Base-by-base conservation (phyloP, 306 rosid species). In the Medicago truncatula region DNA sequence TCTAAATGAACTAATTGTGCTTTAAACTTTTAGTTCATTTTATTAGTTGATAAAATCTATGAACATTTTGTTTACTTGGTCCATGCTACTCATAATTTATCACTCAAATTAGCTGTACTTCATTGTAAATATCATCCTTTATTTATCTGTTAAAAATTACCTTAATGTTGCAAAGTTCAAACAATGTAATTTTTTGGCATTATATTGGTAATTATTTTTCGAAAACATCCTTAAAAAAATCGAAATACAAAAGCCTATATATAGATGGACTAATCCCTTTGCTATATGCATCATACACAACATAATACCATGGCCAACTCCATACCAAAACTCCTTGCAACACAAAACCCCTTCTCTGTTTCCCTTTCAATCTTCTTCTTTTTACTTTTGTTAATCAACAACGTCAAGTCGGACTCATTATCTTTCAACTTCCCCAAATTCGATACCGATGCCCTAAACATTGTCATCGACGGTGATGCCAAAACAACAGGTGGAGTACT, bases 341-440 rank as follows among this genome's bases (percentile, higher is more conserved):
- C 69, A 9, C 49, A 62, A 63, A 64, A 18, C 23, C 18, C 15
- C 38, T 43, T n/a, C 16, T 21, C 38, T 31, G 6, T 38, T 39
- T 58, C 17, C 52, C 62, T 69, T 1, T n/a, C 7, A 14, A 31
- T 46, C 56, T 25, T 71, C 14, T 1, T 25, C 1, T 25, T 25
- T 25, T 25, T 25, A 2, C 58, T 81, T 21, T 10, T 40, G 14
- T 75, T 72, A 38, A 36, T 50, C 0, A 58, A 18, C 25, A 67
- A 7, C 5, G 82, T 46, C 18, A 78, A 69, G 25, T 69, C 81
- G 20, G 80, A 78, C 4, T 78, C 82, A 6, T 2, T 70, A 20
- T 70, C 71, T 0, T 70, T 78, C 71, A 21, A 15, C 65, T 15
- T 78, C 6, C 82, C 77, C 0, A 10, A 17, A 5, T 70, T 78